Evolutionary conservation across 192 early-diverging fungal species (phyloP), one percentile per base, ranked within the genome.

Genomic region (Mortierella antarctica): DNA sequence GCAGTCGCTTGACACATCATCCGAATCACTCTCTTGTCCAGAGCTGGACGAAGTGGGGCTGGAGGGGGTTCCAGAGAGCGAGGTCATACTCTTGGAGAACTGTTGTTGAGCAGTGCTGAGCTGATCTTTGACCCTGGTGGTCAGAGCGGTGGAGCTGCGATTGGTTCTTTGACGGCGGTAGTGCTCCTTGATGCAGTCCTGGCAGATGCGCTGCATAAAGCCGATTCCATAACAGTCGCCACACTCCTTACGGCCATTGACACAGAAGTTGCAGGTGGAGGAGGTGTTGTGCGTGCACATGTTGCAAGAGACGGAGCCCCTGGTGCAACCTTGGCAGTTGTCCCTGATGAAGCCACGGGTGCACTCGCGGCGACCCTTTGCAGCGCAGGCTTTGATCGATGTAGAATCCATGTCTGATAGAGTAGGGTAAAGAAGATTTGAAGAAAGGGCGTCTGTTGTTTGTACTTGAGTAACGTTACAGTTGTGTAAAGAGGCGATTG

Each of bases 321-420:
- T 48, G 3, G 65, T 65, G 74, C 74, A 76, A 18, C 64, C 69
- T 46, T 17, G 4, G 47, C 74, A 76, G n/a, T 42, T 12, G 12
- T 76, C 67, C 40, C 52, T 50, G 18, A 63, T 45, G 51, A 76
- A 76, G 13, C 74, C 74, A 15, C 61, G 50, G 40, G 64, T 53
- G 46, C 74, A 76, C 61, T 76, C 74, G 46, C 67, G 66, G 31
- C 55, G 65, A 7, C 74, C 74, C 41, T 69, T 66, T 23, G 66
- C 45, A n/a, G 52, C 51, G 55, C 74, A 76, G 20, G 74, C 46
- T 53, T 76, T 76, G 54, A 48, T 39, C 10, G 52, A 46, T 59
- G 63, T 56, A 6, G 57, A 41, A 11, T 46, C 15, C 48, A 40
- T 3, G 11, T 39, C 48, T n/a, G 18, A 57, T 6, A 53, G n/a